These are phyloP conservation scores for Boechera divaricarpa DNA, from an alignment of 345 rosid genomes.

Conservation along the genomic window DNA sequence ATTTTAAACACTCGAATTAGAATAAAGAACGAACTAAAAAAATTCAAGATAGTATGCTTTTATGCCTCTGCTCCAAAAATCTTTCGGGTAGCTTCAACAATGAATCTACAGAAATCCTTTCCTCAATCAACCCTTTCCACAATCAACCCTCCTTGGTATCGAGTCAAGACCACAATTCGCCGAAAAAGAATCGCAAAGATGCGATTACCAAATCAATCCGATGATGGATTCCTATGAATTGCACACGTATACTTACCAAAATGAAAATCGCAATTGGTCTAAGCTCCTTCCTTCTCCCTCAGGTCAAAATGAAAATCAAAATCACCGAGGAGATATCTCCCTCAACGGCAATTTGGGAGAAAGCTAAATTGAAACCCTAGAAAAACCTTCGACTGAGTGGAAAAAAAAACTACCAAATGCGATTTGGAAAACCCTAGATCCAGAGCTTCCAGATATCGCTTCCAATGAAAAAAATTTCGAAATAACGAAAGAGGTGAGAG, in stretches of 20 bases:
- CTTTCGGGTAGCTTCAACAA: too few relatives aligned
- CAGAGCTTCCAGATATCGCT: slow-evolving; percentile 40
- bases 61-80: background rate
- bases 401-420: slow-evolving; percentile 29
- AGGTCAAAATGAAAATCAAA: slow-evolving; percentile 15
- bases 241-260: slow-evolving; percentile 19
- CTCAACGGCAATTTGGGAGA: background rate
- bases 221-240: slow-evolving; percentile 10
- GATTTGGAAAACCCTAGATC: slow-evolving; percentile 52
- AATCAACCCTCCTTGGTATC: background rate
- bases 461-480: background rate
- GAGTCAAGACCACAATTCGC: slow-evolving; percentile 1
- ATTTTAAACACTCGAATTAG: background rate
- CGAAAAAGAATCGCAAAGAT: slow-evolving; percentile 12
- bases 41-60: background rate
- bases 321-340: slow-evolving; percentile 24
- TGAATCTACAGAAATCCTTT: too few relatives aligned
- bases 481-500: slow-evolving; percentile 8
- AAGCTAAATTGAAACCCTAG: slow-evolving; percentile 36
- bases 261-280: background rate
- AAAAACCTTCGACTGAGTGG: slow-evolving; percentile 47
- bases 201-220: slow-evolving; percentile 26
- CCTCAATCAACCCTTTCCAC: background rate
- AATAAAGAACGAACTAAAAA: background rate
- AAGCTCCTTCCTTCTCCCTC: slow-evolving; percentile 15